Evolutionary conservation across 345 rosid genomes (phyloP), one percentile per base, ranked within the genome.

Genomic region (Linum trigynum): DNA sequence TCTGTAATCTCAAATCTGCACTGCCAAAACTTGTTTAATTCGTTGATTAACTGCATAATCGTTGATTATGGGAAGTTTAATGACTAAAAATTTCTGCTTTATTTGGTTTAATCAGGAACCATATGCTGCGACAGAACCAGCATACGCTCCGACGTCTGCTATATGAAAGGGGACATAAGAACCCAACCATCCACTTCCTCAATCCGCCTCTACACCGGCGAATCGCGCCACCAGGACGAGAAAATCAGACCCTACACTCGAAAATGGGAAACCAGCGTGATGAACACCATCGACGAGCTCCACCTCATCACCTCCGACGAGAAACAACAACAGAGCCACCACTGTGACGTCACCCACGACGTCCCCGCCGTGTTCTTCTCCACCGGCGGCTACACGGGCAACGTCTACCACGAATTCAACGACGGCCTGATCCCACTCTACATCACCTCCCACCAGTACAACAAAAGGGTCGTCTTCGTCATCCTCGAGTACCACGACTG

Each of bases 331-430:
- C 63, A 55, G 3, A 38, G 63, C 35, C 38, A 38, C 40, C 66
- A 7, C 3, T 90, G 97, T 59, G 89, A 90, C 67, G 84, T 88
- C 36, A 32, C 55, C 32, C 87, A 90, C 40, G 76, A 82, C 53
- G 95, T 83, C 4, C 89, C 95, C 0, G 91, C 92, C 0, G 89
- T 88, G 75, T 77, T 90, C 79, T 90, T 88, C 79, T 90, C 92
- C 0, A 88, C 97, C 0, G 89, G 92, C 4, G 97, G 97, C 17
- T 90, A 86, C 59, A 90, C 97, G 0, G 97, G 97, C 38, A 90
- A 90, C 63, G 77, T 86, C 3, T 90, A 86, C 32, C 97, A 90
- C 65, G 97, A 90, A 75, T 87, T 90, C 58, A 88, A 90, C 73
- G 95, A 90, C 43, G 92, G 95, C 68, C 77, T 90, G 39, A 67